A percentile compares a stretch with the other conserved stretches of the same genome.
Conservation (phyloP, 1,139 yeast species). For the Nakaseomyces sp. region DNA sequence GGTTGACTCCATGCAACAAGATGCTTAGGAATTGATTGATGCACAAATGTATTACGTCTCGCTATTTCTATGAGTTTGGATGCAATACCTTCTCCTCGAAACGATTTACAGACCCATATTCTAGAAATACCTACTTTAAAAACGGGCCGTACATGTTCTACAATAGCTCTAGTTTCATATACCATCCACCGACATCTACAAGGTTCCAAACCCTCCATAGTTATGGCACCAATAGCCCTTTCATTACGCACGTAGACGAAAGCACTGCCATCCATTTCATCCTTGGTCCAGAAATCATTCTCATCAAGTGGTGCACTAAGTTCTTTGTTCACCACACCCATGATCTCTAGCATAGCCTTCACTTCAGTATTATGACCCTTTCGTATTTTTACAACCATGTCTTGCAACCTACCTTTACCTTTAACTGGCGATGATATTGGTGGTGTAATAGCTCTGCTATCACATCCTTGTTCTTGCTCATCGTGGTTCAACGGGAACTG, state of each 20-base stretch:
- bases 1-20: slow-evolving; percentile 32
- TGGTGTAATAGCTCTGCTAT: slow-evolving; percentile 11
- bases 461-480: neutral
- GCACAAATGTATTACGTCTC: slow-evolving; percentile 19
- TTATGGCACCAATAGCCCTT: slow-evolving; percentile 27
- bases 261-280: slow-evolving; percentile 20
- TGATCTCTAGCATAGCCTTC: slow-evolving; percentile 22
- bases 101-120: slow-evolving; percentile 29
- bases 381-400: slow-evolving; percentile 20
- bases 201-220: slow-evolving; percentile 20
- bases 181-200: slow-evolving; percentile 30
- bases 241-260: slow-evolving; percentile 25
- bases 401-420: slow-evolving; percentile 6
- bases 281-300: slow-evolving; percentile 26
- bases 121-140: slow-evolving; percentile 29
- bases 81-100: slow-evolving; percentile 26
- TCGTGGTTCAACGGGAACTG: slow-evolving; percentile 6
- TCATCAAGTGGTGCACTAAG: slow-evolving; percentile 30
- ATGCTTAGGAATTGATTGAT: slow-evolving; percentile 16
- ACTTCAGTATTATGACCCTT: slow-evolving; percentile 20
- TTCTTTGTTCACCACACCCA: slow-evolving; percentile 28
- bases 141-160: slow-evolving; percentile 22
- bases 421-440: slow-evolving; percentile 12
- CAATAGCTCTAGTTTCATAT: slow-evolving; percentile 20
- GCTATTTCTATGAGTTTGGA: slow-evolving; percentile 26